These are phyloP conservation scores for Thalassiosira livingstoniorum DNA, from an alignment of 352 stramenopile genomes.

Conservation along the genomic window DNA sequence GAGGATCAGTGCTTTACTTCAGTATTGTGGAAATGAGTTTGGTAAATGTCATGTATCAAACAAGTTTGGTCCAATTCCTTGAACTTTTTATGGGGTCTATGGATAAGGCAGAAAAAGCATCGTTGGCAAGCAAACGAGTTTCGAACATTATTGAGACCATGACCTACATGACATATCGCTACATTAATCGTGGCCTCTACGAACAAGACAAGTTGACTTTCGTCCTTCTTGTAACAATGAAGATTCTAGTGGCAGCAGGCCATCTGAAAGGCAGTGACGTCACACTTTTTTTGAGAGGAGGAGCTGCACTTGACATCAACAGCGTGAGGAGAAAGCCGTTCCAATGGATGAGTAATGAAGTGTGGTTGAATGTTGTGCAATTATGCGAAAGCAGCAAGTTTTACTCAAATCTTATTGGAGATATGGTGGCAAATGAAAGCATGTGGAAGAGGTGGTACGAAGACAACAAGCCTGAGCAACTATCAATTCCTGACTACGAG, in stretches of 20 bases:
- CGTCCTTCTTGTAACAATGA: constrained; percentile 96
- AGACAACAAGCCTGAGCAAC: constrained; percentile 96
- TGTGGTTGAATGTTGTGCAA: constrained; percentile 98
- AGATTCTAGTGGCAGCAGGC: constrained; percentile 96
- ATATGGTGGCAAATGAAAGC: constrained; percentile 95
- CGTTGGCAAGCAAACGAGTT: constrained; percentile 97
- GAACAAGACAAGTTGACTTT: constrained; percentile 99
- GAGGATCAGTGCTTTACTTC: constrained; percentile 98
- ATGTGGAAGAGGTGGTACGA: constrained; percentile 98
- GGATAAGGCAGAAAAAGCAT: constrained; percentile 95
- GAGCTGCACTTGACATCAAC: constrained; percentile 97
- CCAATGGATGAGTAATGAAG: constrained; percentile 96
- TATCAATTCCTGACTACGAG: constrained; percentile 95
- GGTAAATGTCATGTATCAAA: constrained; percentile 99
- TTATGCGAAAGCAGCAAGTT: constrained; percentile 95
- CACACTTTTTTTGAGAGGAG: constrained; percentile 94
- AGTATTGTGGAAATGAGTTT: constrained; percentile 97
- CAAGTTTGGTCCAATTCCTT: constrained; percentile 97
- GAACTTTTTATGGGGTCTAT: constrained; percentile 98
- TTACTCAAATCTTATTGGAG: constrained; percentile 94
- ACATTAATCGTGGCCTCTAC: constrained; percentile 98
- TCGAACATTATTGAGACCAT: constrained; percentile 99
- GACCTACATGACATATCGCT: constrained; percentile 99
- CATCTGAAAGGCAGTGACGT: constrained; percentile 94
- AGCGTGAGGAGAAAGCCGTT: constrained; percentile 95